phyloP scores from a whole-genome alignment of 2,329 filamentous ascomycete genomes.

The Diplodia intermedia region DNA sequence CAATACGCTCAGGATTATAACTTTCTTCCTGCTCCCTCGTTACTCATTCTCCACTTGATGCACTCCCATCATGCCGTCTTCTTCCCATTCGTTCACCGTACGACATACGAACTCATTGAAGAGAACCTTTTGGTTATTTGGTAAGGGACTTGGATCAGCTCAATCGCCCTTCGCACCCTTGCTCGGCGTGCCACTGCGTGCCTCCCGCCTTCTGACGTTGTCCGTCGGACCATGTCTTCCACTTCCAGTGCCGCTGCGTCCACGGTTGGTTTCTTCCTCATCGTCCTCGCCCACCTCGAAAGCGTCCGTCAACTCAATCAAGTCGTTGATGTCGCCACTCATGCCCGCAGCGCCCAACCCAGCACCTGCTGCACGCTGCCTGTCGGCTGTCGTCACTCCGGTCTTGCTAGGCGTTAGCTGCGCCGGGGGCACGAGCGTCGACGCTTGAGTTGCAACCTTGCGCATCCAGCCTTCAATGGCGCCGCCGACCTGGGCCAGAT shows the following conservation, averaged over 20 bases:
- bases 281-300: conserved; percentile 46
- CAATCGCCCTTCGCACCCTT: conserved; percentile 33
- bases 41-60: too few relatives aligned
- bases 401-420: conserved; percentile 7
- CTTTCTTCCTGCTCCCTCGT: too few relatives aligned
- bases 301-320: conserved; percentile 71
- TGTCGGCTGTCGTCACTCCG: not conserved
- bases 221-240: conserved; percentile 5
- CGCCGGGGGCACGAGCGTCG: conserved; percentile 33
- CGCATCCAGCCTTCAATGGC: conserved; percentile 90
- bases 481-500: conserved; percentile 82
- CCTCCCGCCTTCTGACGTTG: conserved; percentile 22
- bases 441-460: conserved; percentile 73
- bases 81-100: not conserved
- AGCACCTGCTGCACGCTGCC: conserved; percentile 21
- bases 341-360: conserved; percentile 14
- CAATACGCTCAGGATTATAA: not conserved
- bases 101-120: not conserved
- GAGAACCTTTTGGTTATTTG: not conserved
- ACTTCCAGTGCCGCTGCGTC: not conserved
- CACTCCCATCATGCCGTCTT: not conserved
- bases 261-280: conserved; percentile 26
- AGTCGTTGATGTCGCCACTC: conserved; percentile 62
- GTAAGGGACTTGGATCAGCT: not conserved
- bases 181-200: conserved; percentile 17